A percentile compares a stretch with the other conserved stretches of the same genome.
Conservation (phyloP, 495 filamentous ascomycete genomes). For the Talaromyces liani region DNA sequence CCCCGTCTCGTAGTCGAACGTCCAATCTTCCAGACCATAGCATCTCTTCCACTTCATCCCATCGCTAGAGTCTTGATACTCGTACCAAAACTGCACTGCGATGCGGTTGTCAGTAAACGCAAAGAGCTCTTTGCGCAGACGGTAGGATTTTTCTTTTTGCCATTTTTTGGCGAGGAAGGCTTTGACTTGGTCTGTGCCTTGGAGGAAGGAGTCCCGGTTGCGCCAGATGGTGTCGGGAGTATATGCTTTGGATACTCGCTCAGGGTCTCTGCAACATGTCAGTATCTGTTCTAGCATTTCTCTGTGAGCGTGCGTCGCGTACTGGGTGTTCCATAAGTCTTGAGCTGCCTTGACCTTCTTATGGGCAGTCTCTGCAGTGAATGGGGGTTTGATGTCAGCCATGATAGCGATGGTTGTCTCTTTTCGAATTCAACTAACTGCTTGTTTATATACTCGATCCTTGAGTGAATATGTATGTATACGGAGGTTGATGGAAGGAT, state of each 20-base stretch:
- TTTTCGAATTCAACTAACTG: neutral
- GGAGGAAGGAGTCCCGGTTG: slow-evolving; percentile 65
- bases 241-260: slow-evolving; percentile 62
- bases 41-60: slow-evolving; percentile 76
- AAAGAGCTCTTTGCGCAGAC: slow-evolving; percentile 83
- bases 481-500: neutral
- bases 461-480: neutral
- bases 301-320: too few species aligned
- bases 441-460: neutral
- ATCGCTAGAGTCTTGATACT: slow-evolving; percentile 65
- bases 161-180: slow-evolving; percentile 72
- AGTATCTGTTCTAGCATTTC: too few species aligned
- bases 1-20: slow-evolving; percentile 62
- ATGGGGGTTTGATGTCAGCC: slow-evolving; percentile 63
- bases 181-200: slow-evolving; percentile 61
- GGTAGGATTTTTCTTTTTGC: slow-evolving; percentile 64
- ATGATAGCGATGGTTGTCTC: slow-evolving; percentile 20
- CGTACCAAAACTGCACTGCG: slow-evolving; percentile 91
- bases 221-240: slow-evolving; percentile 76
- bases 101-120: slow-evolving; percentile 49
- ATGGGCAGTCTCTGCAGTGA: slow-evolving; percentile 64
- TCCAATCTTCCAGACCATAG: slow-evolving; percentile 91
- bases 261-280: slow-evolving; percentile 43
- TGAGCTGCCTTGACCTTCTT: slow-evolving; percentile 84
- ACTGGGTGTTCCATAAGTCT: slow-evolving; percentile 79